Evolutionary conservation across 164 flowering plant species (phyloP).

Genomic region (Stephania japonica): DNA sequence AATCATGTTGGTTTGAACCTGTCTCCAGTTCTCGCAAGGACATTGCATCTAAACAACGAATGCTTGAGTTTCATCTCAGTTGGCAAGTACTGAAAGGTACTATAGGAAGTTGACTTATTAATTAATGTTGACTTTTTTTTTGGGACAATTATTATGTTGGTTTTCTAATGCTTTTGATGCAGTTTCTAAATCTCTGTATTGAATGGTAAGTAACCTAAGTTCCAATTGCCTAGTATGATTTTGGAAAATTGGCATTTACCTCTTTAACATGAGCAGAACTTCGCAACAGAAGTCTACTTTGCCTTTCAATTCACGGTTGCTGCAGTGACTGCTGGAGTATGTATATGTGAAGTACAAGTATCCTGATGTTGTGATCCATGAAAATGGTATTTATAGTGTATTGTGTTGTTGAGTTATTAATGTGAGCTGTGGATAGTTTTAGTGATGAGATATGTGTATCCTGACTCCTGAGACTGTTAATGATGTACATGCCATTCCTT

Average conservation of each 20-base stretch:
- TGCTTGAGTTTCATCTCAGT: not conserved
- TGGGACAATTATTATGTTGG: no score
- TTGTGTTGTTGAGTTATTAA: no score
- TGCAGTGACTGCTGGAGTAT: conserved; percentile 10
- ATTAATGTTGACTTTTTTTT: no score
- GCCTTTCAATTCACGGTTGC: conserved; percentile 3
- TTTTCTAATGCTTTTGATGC: not conserved
- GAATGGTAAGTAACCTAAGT: no score
- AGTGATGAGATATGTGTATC: no score
- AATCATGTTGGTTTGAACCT: not conserved
- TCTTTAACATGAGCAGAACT: not conserved
- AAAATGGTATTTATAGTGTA: not conserved
- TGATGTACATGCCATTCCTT: no score
- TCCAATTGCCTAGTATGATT: not conserved
- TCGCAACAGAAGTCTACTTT: not conserved
- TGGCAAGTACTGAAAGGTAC: not conserved
- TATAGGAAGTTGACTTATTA: not conserved
- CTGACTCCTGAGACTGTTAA: no score
- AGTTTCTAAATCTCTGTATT: no score
- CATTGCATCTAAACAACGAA: not conserved
- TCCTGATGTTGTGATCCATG: conserved; percentile 12
- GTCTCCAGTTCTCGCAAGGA: not conserved
- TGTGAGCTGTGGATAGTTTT: no score
- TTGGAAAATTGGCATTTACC: not conserved
- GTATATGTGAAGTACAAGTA: conserved; percentile 4